Percentiles rank a stretch among this genome's conserved stretches.
phyloP scores from a whole-genome alignment of 257 asterid species.

The Capsicum baccatum region DNA sequence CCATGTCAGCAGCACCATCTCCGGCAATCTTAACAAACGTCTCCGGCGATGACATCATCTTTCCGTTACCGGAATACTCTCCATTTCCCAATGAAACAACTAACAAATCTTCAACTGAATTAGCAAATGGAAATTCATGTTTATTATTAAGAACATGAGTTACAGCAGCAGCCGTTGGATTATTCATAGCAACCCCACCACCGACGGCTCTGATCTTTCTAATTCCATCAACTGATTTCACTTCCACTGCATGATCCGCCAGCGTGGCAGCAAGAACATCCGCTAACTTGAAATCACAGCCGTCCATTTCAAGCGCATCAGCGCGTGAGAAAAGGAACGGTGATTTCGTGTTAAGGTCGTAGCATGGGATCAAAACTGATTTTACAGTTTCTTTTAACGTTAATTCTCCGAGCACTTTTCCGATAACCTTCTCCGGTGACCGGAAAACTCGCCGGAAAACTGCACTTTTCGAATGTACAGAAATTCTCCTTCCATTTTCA shows the following conservation, averaged over 20 bases:
- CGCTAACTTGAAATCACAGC: slow-evolving; percentile 67
- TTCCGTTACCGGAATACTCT: slow-evolving; percentile 37
- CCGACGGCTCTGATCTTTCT: slow-evolving; percentile 68
- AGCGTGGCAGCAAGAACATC: slow-evolving; percentile 64
- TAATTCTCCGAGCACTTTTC: slow-evolving; percentile 20
- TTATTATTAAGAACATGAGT: slow-evolving; percentile 84
- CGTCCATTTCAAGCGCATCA: slow-evolving; percentile 79
- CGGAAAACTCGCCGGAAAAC: slow-evolving; percentile 20
- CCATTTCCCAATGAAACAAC: slow-evolving; percentile 76
- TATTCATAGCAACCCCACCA: slow-evolving; percentile 66
- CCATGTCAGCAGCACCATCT: slow-evolving; percentile 88
- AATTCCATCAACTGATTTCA: slow-evolving; percentile 65
- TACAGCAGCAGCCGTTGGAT: slow-evolving; percentile 86
- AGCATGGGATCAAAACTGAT: slow-evolving; percentile 77
- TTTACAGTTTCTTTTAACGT: slow-evolving; percentile 69
- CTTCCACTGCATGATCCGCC: slow-evolving; percentile 44
- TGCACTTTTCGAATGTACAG: slow-evolving; percentile 38
- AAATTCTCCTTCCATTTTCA: slow-evolving; percentile 40
- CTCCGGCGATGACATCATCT: slow-evolving; percentile 31
- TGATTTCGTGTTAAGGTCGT: slow-evolving; percentile 77
- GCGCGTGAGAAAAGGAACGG: slow-evolving; percentile 78
- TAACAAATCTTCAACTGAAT: slow-evolving; percentile 62
- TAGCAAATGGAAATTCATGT: slow-evolving; percentile 77
- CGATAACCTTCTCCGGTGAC: slow-evolving; percentile 50
- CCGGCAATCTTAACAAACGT: slow-evolving; percentile 61